phyloP scores from a whole-genome alignment of 805 yeast species.

The Candida methanosorbosa region DNA sequence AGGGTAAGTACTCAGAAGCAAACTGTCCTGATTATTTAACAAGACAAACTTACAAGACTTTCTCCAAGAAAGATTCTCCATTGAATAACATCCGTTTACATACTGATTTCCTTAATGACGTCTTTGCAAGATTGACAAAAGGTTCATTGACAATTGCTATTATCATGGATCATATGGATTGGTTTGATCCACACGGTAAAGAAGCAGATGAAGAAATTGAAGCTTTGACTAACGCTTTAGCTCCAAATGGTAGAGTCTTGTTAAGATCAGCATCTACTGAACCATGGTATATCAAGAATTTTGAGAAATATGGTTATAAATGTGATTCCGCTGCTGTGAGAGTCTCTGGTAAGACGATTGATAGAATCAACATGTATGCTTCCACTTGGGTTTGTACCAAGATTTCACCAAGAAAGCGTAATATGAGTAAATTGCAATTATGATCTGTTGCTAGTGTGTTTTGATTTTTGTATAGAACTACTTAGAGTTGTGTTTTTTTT shows the following conservation, averaged over 20 bases:
- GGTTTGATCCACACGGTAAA: constrained; percentile 62
- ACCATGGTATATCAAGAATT: constrained; percentile 73
- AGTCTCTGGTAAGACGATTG: constrained; percentile 55
- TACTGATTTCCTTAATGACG: constrained; percentile 73
- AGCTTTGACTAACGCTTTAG: constrained; percentile 54
- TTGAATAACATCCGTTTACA: constrained; percentile 67
- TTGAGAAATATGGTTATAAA: constrained; percentile 57
- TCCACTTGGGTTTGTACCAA: constrained; percentile 82
- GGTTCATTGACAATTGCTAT: constrained; percentile 67
- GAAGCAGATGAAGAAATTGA: constrained; percentile 62
- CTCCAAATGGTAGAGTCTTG: constrained; percentile 64
- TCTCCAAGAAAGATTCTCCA: constrained; percentile 38
- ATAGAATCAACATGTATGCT: constrained; percentile 81
- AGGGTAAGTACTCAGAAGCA: constrained; percentile 46
- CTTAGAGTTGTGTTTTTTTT: no score
- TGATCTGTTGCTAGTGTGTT: no score
- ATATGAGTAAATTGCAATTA: constrained; percentile 40
- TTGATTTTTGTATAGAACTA: no score
- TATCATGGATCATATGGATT: constrained; percentile 89
- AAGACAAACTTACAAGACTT: constrained; percentile 42
- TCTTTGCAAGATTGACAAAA: constrained; percentile 53
- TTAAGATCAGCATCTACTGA: constrained; percentile 62
- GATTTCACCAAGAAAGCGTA: constrained; percentile 23
- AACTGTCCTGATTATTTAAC: constrained; percentile 78
- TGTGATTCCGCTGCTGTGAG: constrained; percentile 68